These are phyloP conservation scores for Penicillium ochrochloron DNA, from an alignment of 495 filamentous ascomycete species.

Conservation along the genomic window DNA sequence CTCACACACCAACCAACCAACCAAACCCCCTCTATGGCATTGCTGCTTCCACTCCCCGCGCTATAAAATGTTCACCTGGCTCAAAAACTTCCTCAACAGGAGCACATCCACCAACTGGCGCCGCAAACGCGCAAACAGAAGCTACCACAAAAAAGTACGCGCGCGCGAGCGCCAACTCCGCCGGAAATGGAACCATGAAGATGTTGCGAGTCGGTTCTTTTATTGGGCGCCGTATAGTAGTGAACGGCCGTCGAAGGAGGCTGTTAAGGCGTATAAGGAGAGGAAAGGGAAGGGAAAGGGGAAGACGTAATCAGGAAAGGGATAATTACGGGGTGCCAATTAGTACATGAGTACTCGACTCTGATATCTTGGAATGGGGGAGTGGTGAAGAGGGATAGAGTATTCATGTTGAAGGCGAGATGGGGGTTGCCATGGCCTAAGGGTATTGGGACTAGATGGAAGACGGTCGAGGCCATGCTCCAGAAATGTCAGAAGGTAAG, in stretches of 20 bases:
- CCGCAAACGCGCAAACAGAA: conserved; percentile 3
- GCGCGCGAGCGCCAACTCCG: conserved; percentile 10
- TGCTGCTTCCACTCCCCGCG: no score
- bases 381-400: no score
- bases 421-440: not conserved
- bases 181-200: not conserved
- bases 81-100: not conserved
- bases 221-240: conserved; percentile 9
- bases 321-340: no score
- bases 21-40: no score
- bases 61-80: not conserved
- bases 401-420: not conserved
- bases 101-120: not conserved
- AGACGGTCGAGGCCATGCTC: not conserved
- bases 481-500: not conserved
- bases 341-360: no score
- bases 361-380: no score
- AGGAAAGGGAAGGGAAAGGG: not conserved
- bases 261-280: not conserved
- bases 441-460: not conserved
- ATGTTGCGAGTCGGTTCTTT: conserved; percentile 1
- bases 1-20: not conserved
- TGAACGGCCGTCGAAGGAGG: not conserved
- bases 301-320: no score
- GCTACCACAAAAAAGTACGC: conserved; percentile 2